These are phyloP conservation scores for Alternaria alternata DNA, from an alignment of 2,329 filamentous ascomycete genomes.

Conservation along the genomic window DNA sequence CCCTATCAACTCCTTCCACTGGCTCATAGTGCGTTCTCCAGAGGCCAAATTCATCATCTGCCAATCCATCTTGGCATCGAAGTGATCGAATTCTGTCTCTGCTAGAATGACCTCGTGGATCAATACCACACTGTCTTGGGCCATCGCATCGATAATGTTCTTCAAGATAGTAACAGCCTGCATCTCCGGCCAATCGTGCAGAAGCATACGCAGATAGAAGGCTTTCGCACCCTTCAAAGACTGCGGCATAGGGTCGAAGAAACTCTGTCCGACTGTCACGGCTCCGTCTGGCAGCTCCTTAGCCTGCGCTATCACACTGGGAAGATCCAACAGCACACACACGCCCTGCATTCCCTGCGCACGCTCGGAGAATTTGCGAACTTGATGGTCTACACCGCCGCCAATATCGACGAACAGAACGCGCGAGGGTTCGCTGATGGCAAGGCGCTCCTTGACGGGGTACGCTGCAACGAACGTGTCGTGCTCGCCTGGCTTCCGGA, in stretches of 20 bases:
- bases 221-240: constrained; percentile 28
- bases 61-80: constrained; percentile 50
- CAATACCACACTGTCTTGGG: constrained; percentile 53
- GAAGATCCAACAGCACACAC: constrained; percentile 26
- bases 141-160: constrained; percentile 17
- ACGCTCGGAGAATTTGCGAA: not conserved
- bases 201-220: constrained; percentile 44
- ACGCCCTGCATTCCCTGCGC: not conserved
- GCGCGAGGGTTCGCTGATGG: constrained; percentile 5
- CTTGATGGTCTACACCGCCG: constrained; percentile 6
- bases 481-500: constrained; percentile 9
- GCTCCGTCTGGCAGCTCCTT: constrained; percentile 10
- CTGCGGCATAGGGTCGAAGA: constrained; percentile 28
- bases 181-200: constrained; percentile 54
- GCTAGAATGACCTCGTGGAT: constrained; percentile 55
- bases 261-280: constrained; percentile 20
- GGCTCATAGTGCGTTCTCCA: constrained; percentile 51
- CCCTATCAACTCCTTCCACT: constrained; percentile 49
- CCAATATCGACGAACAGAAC: constrained; percentile 30
- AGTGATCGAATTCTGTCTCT: constrained; percentile 42
- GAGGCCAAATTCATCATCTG: constrained; percentile 54
- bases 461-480: constrained; percentile 23
- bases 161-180: constrained; percentile 44
- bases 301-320: constrained; percentile 15
- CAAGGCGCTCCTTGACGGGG: constrained; percentile 23